These are phyloP conservation scores for Blastocrithidia nonstop DNA, from an alignment of 208 protist species.

Conservation along the genomic window DNA sequence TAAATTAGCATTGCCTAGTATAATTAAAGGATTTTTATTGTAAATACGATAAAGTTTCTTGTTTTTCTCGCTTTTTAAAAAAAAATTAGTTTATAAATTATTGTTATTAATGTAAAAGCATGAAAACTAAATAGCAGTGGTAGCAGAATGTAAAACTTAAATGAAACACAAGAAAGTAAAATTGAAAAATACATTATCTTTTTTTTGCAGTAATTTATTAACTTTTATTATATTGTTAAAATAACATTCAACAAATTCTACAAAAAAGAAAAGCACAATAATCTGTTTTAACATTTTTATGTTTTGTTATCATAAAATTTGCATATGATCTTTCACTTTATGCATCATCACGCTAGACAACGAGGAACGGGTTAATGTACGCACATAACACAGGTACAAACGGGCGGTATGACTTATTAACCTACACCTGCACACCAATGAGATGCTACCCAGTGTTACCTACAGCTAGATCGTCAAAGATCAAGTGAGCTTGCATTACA, in stretches of 20 bases:
- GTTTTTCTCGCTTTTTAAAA: too few species aligned
- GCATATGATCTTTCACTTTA: neutral
- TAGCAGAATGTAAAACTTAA: conserved; percentile 1
- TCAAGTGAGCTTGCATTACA: conserved; percentile 1
- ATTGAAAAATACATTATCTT: neutral
- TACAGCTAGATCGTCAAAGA: conserved; percentile 24
- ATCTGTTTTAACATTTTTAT: neutral
- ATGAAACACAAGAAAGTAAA: conserved; percentile 4
- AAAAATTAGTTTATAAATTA: conserved; percentile 2
- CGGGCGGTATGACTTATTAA: conserved; percentile 18
- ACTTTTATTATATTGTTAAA: neutral
- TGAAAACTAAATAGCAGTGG: conserved; percentile 3
- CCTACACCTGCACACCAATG: conserved; percentile 33
- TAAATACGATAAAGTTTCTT: too few species aligned
- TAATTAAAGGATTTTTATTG: too few species aligned
- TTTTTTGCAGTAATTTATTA: neutral
- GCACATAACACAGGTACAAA: conserved; percentile 41
- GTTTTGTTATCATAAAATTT: neutral
- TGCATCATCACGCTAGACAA: conserved; percentile 12
- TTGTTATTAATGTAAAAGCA: conserved; percentile 2
- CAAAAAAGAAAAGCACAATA: neutral
- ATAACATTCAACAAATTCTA: neutral
- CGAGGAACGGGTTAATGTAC: conserved; percentile 51
- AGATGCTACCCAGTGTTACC: conserved; percentile 39
- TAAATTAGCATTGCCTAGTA: too few species aligned